These are phyloP conservation scores for Coemansia sp. DNA, from an alignment of 192 early-diverging fungal genomes.

Conservation along the genomic window DNA sequence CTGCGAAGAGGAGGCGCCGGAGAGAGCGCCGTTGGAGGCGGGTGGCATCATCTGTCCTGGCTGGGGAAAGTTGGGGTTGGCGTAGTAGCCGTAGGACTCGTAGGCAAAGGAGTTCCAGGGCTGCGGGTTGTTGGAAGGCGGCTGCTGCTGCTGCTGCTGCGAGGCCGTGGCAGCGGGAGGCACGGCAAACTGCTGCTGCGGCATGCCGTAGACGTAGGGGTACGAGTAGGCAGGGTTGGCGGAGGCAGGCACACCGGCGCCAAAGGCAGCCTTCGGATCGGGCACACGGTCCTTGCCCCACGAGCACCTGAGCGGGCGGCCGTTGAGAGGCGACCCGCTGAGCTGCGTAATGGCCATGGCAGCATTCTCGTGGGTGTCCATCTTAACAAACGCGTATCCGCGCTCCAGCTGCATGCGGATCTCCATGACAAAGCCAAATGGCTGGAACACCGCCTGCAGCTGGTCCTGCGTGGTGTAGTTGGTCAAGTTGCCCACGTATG, in stretches of 20 bases:
- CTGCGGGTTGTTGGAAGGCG: slow-evolving; percentile 33
- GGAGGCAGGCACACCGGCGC: slow-evolving; percentile 33
- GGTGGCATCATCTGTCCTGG: slow-evolving; percentile 48
- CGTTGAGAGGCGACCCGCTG: slow-evolving; percentile 71
- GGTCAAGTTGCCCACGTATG: slow-evolving; percentile 87
- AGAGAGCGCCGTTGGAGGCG: slow-evolving; percentile 4
- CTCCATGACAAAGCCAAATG: slow-evolving; percentile 76
- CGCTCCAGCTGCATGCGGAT: slow-evolving; percentile 85
- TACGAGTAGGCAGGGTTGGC: slow-evolving; percentile 56
- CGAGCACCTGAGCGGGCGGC: slow-evolving; percentile 78
- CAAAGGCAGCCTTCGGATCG: slow-evolving; percentile 51
- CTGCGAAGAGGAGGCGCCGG: neutral
- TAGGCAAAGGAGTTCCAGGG: slow-evolving; percentile 45
- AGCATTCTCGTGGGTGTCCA: slow-evolving; percentile 89
- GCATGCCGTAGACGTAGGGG: slow-evolving; percentile 53
- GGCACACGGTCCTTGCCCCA: slow-evolving; percentile 85
- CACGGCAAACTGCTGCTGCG: slow-evolving; percentile 45
- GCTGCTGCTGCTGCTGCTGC: slow-evolving; percentile 20
- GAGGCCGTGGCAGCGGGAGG: slow-evolving; percentile 10
- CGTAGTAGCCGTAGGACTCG: slow-evolving; percentile 52
- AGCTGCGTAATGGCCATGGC: slow-evolving; percentile 84
- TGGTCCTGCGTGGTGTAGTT: slow-evolving; percentile 70
- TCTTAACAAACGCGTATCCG: slow-evolving; percentile 91
- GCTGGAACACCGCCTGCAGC: slow-evolving; percentile 74
- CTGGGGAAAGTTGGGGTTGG: slow-evolving; percentile 48